These are phyloP conservation scores for Pythium dissimile DNA, from an alignment of 352 stramenopile genomes.

Conservation along the genomic window DNA sequence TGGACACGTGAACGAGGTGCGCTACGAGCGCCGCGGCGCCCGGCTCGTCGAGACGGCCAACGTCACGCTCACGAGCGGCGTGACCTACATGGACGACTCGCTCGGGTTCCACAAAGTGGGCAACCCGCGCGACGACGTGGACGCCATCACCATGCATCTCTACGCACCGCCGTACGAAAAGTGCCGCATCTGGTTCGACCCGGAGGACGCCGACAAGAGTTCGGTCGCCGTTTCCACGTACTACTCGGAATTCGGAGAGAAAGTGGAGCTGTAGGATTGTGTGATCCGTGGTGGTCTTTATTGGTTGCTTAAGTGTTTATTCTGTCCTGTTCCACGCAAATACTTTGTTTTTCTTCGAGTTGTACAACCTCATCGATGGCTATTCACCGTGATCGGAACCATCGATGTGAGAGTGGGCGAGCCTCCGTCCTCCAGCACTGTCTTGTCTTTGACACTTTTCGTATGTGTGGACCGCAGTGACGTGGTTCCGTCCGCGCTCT, in stretches of 20 bases:
- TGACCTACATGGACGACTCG: slow-evolving; percentile 90
- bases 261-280: not conserved
- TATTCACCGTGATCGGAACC: not conserved
- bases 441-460: slow-evolving; percentile 7
- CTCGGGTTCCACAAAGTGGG: slow-evolving; percentile 92
- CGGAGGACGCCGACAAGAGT: slow-evolving; percentile 38
- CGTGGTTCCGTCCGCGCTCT: slow-evolving; percentile 8
- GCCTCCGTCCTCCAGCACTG: not conserved
- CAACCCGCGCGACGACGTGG: slow-evolving; percentile 56
- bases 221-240: slow-evolving; percentile 51
- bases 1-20: slow-evolving; percentile 86
- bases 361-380: not conserved
- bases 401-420: not conserved
- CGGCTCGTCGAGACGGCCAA: slow-evolving; percentile 62
- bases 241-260: slow-evolving; percentile 64
- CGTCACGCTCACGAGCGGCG: slow-evolving; percentile 50
- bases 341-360: too few relatives aligned
- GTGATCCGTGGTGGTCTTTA: not conserved
- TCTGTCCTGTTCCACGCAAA: too few relatives aligned
- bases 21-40: slow-evolving; percentile 53
- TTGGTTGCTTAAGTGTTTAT: slow-evolving; percentile 18
- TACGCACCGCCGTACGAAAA: slow-evolving; percentile 91
- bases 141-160: slow-evolving; percentile 91
- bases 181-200: slow-evolving; percentile 85
- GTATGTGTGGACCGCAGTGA: not conserved